phyloP scores from a whole-genome alignment of 306 rosid species.

The Cyamopsis tetragonoloba region DNA sequence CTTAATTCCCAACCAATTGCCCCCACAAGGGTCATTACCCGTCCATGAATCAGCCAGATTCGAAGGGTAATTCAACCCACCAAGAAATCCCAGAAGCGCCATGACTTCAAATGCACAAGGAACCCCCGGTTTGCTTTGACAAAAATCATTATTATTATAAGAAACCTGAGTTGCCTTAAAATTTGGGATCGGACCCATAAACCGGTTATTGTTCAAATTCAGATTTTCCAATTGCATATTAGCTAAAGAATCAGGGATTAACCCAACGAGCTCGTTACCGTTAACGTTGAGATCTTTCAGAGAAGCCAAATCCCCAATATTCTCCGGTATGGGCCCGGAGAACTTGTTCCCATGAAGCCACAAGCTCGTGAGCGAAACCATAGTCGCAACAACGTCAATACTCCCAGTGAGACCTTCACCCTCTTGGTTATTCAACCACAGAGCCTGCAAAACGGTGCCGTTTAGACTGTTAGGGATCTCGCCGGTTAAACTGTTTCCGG shows the following conservation, averaged over 20 bases:
- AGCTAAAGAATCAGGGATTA: slow-evolving; percentile 63
- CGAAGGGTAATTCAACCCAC: slow-evolving; percentile 62
- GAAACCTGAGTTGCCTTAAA: slow-evolving; percentile 43
- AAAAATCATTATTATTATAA: slow-evolving; percentile 44
- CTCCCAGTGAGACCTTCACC: slow-evolving; percentile 57
- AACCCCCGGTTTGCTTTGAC: slow-evolving; percentile 43
- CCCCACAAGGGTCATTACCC: slow-evolving; percentile 68
- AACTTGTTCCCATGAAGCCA: slow-evolving; percentile 95
- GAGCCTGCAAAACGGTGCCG: slow-evolving; percentile 40
- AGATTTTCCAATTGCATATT: slow-evolving; percentile 44
- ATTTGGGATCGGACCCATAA: slow-evolving; percentile 86
- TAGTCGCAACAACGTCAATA: slow-evolving; percentile 57
- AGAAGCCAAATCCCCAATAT: slow-evolving; percentile 56
- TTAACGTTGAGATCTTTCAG: slow-evolving; percentile 76
- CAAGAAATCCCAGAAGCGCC: slow-evolving; percentile 69
- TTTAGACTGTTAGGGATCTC: slow-evolving; percentile 47
- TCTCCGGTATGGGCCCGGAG: slow-evolving; percentile 64
- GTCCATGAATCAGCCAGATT: slow-evolving; percentile 56
- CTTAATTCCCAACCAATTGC: slow-evolving; percentile 68
- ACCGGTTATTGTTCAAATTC: slow-evolving; percentile 70
- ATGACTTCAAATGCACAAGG: slow-evolving; percentile 66
- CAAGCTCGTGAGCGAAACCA: slow-evolving; percentile 53
- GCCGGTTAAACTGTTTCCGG: slow-evolving; percentile 53
- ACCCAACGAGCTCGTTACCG: slow-evolving; percentile 68
- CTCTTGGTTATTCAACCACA: slow-evolving; percentile 72